Conservation (phyloP, 225 moss, liverwort and hornwort genomes). For the Takakia lepidozioides region DNA sequence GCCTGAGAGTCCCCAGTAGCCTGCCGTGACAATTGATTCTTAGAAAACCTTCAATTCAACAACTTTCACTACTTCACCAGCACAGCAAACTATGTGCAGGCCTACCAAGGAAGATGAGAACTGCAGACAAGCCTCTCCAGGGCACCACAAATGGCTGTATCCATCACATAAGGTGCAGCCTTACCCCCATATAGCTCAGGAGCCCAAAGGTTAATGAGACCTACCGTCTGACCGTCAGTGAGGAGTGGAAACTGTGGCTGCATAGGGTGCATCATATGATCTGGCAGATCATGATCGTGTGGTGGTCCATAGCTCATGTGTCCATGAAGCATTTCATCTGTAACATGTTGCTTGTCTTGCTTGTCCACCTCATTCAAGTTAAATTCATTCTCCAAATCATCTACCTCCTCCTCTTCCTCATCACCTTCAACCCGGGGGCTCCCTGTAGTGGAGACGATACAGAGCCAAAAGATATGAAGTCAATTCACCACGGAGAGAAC, state of each 20-base stretch:
- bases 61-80: too few species aligned
- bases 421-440: slow-evolving; percentile 87
- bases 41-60: too few species aligned
- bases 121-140: neutral
- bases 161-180: neutral
- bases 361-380: slow-evolving; percentile 64
- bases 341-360: slow-evolving; percentile 46
- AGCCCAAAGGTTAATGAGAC: neutral
- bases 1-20: slow-evolving; percentile 48
- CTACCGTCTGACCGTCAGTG: slow-evolving; percentile 67
- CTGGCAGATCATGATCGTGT: slow-evolving; percentile 75
- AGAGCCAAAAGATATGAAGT: neutral
- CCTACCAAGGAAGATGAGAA: neutral
- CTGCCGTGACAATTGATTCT: too few species aligned
- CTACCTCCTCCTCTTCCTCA: slow-evolving; percentile 77
- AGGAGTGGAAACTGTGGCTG: slow-evolving; percentile 77
- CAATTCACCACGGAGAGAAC: neutral
- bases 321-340: slow-evolving; percentile 65
- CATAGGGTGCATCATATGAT: slow-evolving; percentile 68
- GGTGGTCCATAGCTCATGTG: slow-evolving; percentile 76
- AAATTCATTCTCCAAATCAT: slow-evolving; percentile 85
- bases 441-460: slow-evolving; percentile 17
- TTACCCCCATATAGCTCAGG: neutral
- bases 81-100: neutral
- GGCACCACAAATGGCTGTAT: neutral